These are phyloP conservation scores for Intubia oerlemansii DNA, from an alignment of 2,329 filamentous ascomycete genomes.

Conservation along the genomic window DNA sequence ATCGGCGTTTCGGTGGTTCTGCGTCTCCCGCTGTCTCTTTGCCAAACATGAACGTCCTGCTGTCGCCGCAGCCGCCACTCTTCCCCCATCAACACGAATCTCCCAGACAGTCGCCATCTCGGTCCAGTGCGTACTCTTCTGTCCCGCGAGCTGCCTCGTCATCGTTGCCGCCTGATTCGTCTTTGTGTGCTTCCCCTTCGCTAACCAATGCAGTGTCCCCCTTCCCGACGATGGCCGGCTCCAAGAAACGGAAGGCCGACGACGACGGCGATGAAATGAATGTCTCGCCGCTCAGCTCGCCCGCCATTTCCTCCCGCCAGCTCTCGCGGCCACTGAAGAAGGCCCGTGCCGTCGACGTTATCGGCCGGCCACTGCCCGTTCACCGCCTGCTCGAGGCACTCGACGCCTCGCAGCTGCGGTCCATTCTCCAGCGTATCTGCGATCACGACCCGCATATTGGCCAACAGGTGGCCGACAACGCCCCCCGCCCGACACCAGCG, in stretches of 20 bases:
- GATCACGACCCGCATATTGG: constrained; percentile 67
- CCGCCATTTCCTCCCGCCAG: constrained; percentile 47
- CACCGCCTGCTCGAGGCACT: constrained; percentile 82
- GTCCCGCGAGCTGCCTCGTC: too few relatives aligned
- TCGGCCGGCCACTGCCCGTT: constrained; percentile 31
- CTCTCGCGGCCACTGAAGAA: constrained; percentile 47
- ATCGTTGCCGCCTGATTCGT: too few relatives aligned
- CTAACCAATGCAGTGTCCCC: constrained; percentile 19
- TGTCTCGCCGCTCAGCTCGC: constrained; percentile 67
- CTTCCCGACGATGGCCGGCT: constrained; percentile 27
- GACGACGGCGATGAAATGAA: constrained; percentile 79
- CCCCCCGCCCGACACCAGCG: constrained; percentile 68
- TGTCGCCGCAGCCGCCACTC: constrained; percentile 36
- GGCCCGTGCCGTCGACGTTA: constrained; percentile 39
- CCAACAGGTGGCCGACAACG: constrained; percentile 62
- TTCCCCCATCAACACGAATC: constrained; percentile 38
- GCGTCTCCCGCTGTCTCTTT: too few relatives aligned
- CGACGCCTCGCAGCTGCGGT: constrained; percentile 63
- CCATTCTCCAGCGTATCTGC: constrained; percentile 76
- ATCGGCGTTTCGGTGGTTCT: too few relatives aligned
- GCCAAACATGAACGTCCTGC: constrained; percentile 38
- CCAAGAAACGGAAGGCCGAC: constrained; percentile 70
- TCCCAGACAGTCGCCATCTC: constrained; percentile 29
- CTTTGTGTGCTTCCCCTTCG: constrained; percentile 6
- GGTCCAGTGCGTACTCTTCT: constrained; percentile 25